phyloP scores from a whole-genome alignment of 2,329 filamentous ascomycete genomes.

The Calonectria henricotiae region DNA sequence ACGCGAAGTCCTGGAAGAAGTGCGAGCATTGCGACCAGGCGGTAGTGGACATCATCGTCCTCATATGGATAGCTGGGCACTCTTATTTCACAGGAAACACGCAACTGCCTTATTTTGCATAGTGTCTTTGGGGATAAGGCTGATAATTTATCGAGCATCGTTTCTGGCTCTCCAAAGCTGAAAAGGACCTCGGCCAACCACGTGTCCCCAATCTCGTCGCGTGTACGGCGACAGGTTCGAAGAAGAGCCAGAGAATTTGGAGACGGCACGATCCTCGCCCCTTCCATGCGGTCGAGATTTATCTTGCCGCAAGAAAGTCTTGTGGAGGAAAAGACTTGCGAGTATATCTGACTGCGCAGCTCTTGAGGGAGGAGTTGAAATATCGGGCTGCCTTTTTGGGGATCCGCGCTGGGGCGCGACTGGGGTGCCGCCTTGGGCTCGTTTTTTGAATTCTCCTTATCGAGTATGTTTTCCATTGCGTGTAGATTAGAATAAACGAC shows the following conservation, averaged over 20 bases:
- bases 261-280: neutral
- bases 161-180: constrained; percentile 26
- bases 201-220: constrained; percentile 34
- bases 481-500: too few relatives aligned
- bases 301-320: neutral
- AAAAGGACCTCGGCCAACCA: constrained; percentile 37
- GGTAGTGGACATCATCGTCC: constrained; percentile 5
- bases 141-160: constrained; percentile 35
- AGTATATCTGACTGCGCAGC: neutral
- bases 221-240: constrained; percentile 31
- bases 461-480: too few relatives aligned
- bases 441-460: too few relatives aligned
- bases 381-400: neutral
- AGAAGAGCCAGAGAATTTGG: constrained; percentile 34
- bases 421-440: too few relatives aligned
- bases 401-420: too few relatives aligned
- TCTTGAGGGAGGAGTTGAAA: constrained; percentile 1
- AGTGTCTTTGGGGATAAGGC: constrained; percentile 15
- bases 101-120: constrained; percentile 29
- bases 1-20: constrained; percentile 35
- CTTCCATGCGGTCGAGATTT: neutral
- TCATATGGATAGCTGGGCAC: neutral
- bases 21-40: constrained; percentile 14
- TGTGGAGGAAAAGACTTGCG: neutral
- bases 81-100: neutral